A percentile compares a stretch with the other conserved stretches of the same genome.
These are phyloP conservation scores for Lactuca saligna DNA, from an alignment of 129 eudicot species.

Conservation along the genomic window DNA sequence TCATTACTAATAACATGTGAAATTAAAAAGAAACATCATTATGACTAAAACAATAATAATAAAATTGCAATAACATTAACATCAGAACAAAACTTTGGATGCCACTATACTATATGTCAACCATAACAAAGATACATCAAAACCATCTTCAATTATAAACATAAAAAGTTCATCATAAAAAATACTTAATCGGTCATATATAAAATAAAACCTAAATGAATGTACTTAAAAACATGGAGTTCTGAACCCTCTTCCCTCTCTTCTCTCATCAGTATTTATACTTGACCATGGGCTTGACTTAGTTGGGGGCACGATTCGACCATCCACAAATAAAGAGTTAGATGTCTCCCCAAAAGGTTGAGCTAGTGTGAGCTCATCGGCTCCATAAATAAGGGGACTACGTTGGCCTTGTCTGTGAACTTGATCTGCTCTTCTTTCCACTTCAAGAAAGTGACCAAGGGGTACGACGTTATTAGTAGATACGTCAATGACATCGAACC, in stretches of 20 bases:
- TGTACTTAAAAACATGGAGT: slow-evolving; percentile 35
- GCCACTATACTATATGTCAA: background rate
- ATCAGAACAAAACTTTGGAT: slow-evolving; percentile 15
- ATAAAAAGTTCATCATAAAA: background rate
- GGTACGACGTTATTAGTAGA: slow-evolving; percentile 48
- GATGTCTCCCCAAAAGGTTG: slow-evolving; percentile 38
- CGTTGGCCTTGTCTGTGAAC: slow-evolving; percentile 40
- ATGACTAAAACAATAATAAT: background rate
- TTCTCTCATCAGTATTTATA: slow-evolving; percentile 26
- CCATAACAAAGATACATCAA: slow-evolving; percentile 1
- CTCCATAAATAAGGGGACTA: slow-evolving; percentile 44
- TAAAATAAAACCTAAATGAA: slow-evolving; percentile 2
- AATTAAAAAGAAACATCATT: background rate
- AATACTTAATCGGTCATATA: background rate
- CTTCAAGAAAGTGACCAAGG: slow-evolving; percentile 70
- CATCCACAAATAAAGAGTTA: slow-evolving; percentile 55
- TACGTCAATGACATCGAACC: slow-evolving; percentile 38
- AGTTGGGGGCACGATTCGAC: slow-evolving; percentile 57
- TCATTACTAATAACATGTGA: background rate
- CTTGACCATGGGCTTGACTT: slow-evolving; percentile 32
- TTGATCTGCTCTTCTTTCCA: slow-evolving; percentile 63
- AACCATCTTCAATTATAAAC: background rate
- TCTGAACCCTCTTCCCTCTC: slow-evolving; percentile 26
- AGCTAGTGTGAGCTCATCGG: slow-evolving; percentile 54
- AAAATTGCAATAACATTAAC: slow-evolving; percentile 1